Percentiles rank a stretch among this genome's conserved stretches.
Conservation (phyloP, 1,284 basidiomycete species). For the Ustilago lituana region DNA sequence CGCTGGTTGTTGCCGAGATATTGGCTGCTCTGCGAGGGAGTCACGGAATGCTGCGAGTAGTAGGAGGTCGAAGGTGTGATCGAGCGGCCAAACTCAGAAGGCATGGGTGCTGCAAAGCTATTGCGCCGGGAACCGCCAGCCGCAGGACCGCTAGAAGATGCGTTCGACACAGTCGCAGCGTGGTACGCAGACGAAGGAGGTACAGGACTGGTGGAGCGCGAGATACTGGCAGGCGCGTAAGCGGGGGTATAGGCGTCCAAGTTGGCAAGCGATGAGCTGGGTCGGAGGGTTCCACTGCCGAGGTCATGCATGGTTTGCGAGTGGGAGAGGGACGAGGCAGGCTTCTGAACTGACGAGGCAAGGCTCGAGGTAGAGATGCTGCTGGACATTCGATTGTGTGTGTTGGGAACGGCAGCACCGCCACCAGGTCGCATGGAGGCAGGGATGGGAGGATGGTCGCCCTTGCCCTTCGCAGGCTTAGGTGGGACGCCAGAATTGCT, state of each 20-base stretch:
- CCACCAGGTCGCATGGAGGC: slow-evolving; percentile 53
- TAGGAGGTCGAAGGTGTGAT: slow-evolving; percentile 37
- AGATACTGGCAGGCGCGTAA: slow-evolving; percentile 56
- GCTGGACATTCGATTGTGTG: slow-evolving; percentile 40
- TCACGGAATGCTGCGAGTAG: slow-evolving; percentile 42
- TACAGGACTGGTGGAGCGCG: slow-evolving; percentile 49
- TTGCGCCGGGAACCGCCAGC: slow-evolving; percentile 18
- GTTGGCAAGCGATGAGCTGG: slow-evolving; percentile 59
- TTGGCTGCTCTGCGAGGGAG: slow-evolving; percentile 38
- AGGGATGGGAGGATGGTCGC: slow-evolving; percentile 49
- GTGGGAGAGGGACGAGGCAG: slow-evolving; percentile 26
- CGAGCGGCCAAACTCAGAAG: slow-evolving; percentile 28
- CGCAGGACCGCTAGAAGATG: slow-evolving; percentile 15
- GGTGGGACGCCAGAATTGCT: slow-evolving; percentile 23
- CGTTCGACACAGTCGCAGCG: not conserved
- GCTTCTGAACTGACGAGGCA: slow-evolving; percentile 20
- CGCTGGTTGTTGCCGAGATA: slow-evolving; percentile 12
- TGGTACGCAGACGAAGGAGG: slow-evolving; percentile 35
- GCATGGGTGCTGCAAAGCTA: slow-evolving; percentile 29
- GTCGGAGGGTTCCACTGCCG: slow-evolving; percentile 48
- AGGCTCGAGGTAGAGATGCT: slow-evolving; percentile 41
- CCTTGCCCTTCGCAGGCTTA: slow-evolving; percentile 28
- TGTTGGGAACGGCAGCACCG: slow-evolving; percentile 8
- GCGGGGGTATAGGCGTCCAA: slow-evolving; percentile 59
- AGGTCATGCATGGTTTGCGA: slow-evolving; percentile 48